Base-by-base conservation (phyloP, 1,139 yeast species). In the Lodderomyces beijingensis region DNA sequence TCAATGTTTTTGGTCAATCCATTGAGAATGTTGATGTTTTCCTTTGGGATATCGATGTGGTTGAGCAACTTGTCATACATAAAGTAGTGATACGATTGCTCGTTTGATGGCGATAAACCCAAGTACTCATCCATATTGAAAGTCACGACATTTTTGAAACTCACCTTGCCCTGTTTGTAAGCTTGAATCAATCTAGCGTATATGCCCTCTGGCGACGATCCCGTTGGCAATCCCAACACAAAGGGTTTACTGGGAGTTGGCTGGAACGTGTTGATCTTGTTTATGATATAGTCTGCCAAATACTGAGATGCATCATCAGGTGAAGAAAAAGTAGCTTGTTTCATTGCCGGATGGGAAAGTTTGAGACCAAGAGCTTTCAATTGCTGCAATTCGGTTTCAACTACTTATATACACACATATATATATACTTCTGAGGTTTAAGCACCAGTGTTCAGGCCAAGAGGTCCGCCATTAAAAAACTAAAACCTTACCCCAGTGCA, bases 101-200 rank as follows among this genome's bases (percentile, higher is more conserved):
- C 62, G 47, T 74, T 59, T 13, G 62, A 37, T 11, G 79, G 78
- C 7, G 58, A 50, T 28, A 76, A 55, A 1, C 77, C 77, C 35
- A 69, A 59, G 50, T 76, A 76, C 50, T 76, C 81, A 48, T 76
- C 81, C 81, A 76, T 76, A 51, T 76, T 76, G 56, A 76, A 76
- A 9, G 79, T 74, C 10, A 77, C 74, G 27, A 77, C 83, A 48
- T 77, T 62, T 40, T 62, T 57, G 54, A 77, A 77, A 16, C 69
- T 59, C 9, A 77, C 62, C 31, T 50, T 51, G 13, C 76, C 75
- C 22, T 49, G 45, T 40, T 63, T 62, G 54, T 74, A 60, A 9
- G 74, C 70, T 34, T 59, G 57, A 27, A 77, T 69, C 32, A 77
- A 57, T 35, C 58, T 54, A 32, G 66, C 59, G 47, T 77, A 77